Conservation (phyloP, 306 rosid genomes). For the Dryas octopetala region DNA sequence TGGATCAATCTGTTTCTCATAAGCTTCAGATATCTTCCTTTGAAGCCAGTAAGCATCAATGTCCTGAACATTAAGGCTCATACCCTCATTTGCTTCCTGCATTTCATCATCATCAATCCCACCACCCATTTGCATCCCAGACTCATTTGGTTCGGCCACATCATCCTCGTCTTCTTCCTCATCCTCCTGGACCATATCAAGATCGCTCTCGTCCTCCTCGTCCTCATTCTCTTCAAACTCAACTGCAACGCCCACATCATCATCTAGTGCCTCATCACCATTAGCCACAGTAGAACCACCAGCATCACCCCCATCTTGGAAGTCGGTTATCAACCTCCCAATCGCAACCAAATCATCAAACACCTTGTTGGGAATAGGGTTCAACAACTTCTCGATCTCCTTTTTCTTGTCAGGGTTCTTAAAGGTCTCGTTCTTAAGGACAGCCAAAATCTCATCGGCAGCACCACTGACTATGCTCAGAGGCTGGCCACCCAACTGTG, state of each 20-base stretch:
- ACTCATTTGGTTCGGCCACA: conserved; percentile 50
- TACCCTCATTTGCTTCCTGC: conserved; percentile 80
- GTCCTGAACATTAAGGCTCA: conserved; percentile 87
- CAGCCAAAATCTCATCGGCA: conserved; percentile 74
- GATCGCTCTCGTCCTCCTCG: conserved; percentile 92
- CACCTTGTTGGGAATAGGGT: conserved; percentile 44
- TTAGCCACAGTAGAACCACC: conserved; percentile 43
- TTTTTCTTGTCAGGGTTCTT: conserved; percentile 78
- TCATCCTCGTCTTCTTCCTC: conserved; percentile 82
- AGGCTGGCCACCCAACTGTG: conserved; percentile 88
- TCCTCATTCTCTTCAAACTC: conserved; percentile 97
- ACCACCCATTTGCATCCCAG: conserved; percentile 88
- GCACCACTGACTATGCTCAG: conserved; percentile 81
- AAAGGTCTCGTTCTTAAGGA: conserved; percentile 58
- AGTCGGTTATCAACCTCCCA: conserved; percentile 83
- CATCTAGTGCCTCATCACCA: conserved; percentile 77
- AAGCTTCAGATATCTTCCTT: conserved; percentile 91
- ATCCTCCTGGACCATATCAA: conserved; percentile 87
- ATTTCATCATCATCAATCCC: conserved; percentile 88
- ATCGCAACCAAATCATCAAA: conserved; percentile 73
- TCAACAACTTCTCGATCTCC: conserved; percentile 82
- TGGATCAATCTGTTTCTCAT: conserved; percentile 83
- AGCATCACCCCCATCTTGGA: conserved; percentile 64
- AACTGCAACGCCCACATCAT: conserved; percentile 89
- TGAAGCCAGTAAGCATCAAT: conserved; percentile 99